phyloP scores from a whole-genome alignment of 371 early-diverging fungal genomes.

The Coemansia sp. region DNA sequence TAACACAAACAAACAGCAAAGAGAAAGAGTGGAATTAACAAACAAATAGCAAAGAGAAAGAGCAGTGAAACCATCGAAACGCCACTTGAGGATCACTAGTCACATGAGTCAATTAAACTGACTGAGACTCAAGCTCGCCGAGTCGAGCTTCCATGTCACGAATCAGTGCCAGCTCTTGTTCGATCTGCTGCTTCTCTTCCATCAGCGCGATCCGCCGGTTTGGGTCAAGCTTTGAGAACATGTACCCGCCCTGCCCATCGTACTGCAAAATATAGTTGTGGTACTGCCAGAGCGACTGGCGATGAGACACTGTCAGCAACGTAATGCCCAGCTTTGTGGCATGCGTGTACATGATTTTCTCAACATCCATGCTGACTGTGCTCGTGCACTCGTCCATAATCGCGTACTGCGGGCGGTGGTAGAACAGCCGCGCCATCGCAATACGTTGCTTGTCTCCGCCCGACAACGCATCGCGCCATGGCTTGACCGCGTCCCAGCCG shows the following conservation, averaged over 20 bases:
- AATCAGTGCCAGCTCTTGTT: constrained; percentile 41
- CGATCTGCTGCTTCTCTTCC: constrained; percentile 48
- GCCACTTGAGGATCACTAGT: too few species aligned
- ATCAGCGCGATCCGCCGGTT: constrained; percentile 71
- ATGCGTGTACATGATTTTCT: constrained; percentile 80
- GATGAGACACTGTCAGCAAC: constrained; percentile 80
- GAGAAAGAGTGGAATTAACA: too few species aligned
- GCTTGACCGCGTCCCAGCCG: constrained; percentile 79
- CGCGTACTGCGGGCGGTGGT: constrained; percentile 82
- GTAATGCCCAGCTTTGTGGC: constrained; percentile 80
- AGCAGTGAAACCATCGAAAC: not conserved
- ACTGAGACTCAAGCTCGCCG: constrained; percentile 27
- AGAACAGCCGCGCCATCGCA: constrained; percentile 83
- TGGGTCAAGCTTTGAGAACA: constrained; percentile 83
- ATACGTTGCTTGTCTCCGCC: constrained; percentile 82
- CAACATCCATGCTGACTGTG: constrained; percentile 81
- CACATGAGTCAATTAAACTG: not conserved
- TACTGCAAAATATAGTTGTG: constrained; percentile 78
- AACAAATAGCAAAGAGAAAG: not conserved
- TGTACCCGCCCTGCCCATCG: constrained; percentile 81
- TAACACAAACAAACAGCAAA: not conserved
- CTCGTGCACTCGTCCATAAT: constrained; percentile 87
- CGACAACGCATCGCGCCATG: constrained; percentile 82
- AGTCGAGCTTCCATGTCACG: constrained; percentile 36
- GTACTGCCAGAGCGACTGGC: constrained; percentile 82